phyloP scores from a whole-genome alignment of 2,329 filamentous ascomycete species.

The Hypoxylon sp. region DNA sequence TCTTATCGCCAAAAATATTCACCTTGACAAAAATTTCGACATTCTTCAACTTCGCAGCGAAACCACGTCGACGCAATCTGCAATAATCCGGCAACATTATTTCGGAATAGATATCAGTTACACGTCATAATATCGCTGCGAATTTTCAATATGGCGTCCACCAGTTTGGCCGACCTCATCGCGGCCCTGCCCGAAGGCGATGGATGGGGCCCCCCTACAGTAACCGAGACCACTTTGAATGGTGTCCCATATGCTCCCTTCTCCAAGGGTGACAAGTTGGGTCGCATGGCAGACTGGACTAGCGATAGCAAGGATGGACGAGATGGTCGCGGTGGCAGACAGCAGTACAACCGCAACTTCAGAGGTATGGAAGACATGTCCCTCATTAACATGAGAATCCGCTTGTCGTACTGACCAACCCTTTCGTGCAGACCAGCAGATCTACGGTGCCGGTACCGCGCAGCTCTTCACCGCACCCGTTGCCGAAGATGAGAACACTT shows the following conservation, averaged over 20 bases:
- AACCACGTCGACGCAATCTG: conserved; percentile 9
- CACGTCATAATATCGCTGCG: background rate
- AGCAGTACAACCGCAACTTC: conserved; percentile 92
- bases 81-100: conserved; percentile 1
- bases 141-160: conserved; percentile 38
- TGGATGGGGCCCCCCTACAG: conserved; percentile 86
- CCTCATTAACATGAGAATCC: background rate
- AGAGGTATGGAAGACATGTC: conserved; percentile 68
- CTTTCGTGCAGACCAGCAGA: conserved; percentile 79
- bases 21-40: conserved; percentile 40
- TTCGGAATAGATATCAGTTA: background rate
- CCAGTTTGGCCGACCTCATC: conserved; percentile 66
- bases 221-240: conserved; percentile 86
- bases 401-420: conserved; percentile 33
- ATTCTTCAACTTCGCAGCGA: conserved; percentile 3
- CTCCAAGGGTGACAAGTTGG: conserved; percentile 98
- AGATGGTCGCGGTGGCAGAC: conserved; percentile 75
- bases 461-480: conserved; percentile 89
- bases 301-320: conserved; percentile 85
- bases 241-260: conserved; percentile 97
- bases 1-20: conserved; percentile 41
- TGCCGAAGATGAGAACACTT: conserved; percentile 94
- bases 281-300: conserved; percentile 99
- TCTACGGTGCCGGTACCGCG: conserved; percentile 89
- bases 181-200: conserved; percentile 76